Base-by-base conservation (phyloP, 352 stramenopile genomes). In the Phytopythium ostracodes region DNA sequence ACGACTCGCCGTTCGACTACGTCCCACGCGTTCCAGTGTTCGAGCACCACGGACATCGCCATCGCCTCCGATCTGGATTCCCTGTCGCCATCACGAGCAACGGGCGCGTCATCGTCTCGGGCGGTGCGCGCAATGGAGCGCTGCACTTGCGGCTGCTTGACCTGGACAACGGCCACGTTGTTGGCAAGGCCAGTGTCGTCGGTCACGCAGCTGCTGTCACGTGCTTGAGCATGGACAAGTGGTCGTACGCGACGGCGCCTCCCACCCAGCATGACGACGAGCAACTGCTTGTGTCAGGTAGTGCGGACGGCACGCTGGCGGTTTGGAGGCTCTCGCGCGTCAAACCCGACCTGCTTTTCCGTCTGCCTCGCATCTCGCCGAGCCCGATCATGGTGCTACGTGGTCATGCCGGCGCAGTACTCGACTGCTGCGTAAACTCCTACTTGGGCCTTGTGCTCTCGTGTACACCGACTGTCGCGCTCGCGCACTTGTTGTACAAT, bases 181-280 rank as follows among this genome's bases (percentile, higher is more conserved):
- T 94, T 25, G 87, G 80, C 12, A 92, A 92, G 63, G 87, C 85
- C 1, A 96, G 84, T 58, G 84, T 93, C 12, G 82, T 84, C 4
- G 87, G 87, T 0, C 87, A 96, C 49, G 72, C 80, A 22, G 77
- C 70, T 27, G 70, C 76, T 2, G 75, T 96, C 27, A 92, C 87
- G 33, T 94, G 85, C 60, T 33, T 96, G 15, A 88, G 73, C 33
- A 52, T 94, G 20, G 84, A 92, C 66, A 73, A 75, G 25, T 79
- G 85, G 56, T 81, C 69, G 54, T 81, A 76, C 72, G 60, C 73
- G 56, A 59, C 50, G 46, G 47, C 62, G n/a, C 64, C 35, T 2
- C 61, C 55, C n/a, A 75, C 43, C 25, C 66, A 72, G 22, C 79
- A 77, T 2, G 81, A 92, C 24, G 81, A 87, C 10, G 84, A 96